Conservation (phyloP, 2,329 filamentous ascomycete genomes). For the Aspergillus oerlinghausenensis region DNA sequence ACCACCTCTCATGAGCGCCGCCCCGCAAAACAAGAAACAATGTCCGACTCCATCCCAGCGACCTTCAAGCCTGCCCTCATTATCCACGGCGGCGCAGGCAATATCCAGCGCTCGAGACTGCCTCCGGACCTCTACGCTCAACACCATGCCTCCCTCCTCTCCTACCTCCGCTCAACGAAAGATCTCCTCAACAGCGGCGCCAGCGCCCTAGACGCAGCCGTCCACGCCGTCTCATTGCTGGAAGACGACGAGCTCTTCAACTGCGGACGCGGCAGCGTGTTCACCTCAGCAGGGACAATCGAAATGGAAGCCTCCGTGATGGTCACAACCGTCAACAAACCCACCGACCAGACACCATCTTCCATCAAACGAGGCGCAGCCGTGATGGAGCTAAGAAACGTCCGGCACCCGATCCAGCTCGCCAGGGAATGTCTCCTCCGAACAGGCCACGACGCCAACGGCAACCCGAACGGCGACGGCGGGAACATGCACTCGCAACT, state of each 20-base stretch:
- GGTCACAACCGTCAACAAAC: constrained; percentile 53
- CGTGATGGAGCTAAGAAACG: constrained; percentile 65
- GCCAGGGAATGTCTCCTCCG: constrained; percentile 65
- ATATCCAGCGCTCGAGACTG: constrained; percentile 58
- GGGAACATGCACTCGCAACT: constrained; percentile 60
- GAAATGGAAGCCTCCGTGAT: constrained; percentile 85
- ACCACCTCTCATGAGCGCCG: too few species aligned
- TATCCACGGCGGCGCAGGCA: constrained; percentile 70
- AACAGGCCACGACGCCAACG: constrained; percentile 52
- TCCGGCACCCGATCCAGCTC: constrained; percentile 75
- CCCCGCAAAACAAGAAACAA: background rate
- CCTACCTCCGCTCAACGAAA: constrained; percentile 52
- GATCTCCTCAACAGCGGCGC: constrained; percentile 41
- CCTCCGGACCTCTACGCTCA: constrained; percentile 53
- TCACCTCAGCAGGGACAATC: constrained; percentile 75
- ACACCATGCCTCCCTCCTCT: constrained; percentile 58
- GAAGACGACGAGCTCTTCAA: constrained; percentile 84
- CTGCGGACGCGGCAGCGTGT: constrained; percentile 76
- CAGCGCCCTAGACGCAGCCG: constrained; percentile 67
- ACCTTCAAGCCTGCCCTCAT: constrained; percentile 55
- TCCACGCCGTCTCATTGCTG: constrained; percentile 68
- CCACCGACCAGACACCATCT: background rate
- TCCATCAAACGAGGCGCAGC: constrained; percentile 71
- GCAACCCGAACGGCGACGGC: constrained; percentile 41
- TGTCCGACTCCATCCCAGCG: background rate